Conservation (phyloP, 305 asterid genomes). For the Solanum aculeatissimum region DNA sequence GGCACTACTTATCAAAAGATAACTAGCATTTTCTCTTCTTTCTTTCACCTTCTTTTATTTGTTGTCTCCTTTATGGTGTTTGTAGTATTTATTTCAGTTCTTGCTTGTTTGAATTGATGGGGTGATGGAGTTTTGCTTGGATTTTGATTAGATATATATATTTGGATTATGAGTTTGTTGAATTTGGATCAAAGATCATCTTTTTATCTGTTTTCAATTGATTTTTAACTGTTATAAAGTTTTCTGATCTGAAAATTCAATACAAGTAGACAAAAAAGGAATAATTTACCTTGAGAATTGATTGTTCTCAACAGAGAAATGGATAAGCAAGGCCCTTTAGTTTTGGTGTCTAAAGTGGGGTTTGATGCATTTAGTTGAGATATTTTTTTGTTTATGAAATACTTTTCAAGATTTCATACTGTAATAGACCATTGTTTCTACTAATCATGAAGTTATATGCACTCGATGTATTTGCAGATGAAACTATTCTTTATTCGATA, state of each 20-base stretch:
- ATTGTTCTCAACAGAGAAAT: neutral
- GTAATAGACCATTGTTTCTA: too few species aligned
- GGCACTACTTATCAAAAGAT: conserved; percentile 85
- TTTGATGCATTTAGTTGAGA: neutral
- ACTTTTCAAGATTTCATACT: neutral
- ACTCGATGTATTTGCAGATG: too few species aligned
- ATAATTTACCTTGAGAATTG: neutral
- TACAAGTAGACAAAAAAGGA: neutral
- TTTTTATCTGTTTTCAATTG: neutral
- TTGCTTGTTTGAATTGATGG: neutral
- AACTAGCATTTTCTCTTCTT: neutral
- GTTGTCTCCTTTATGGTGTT: neutral
- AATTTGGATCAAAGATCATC: neutral
- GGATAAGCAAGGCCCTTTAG: neutral
- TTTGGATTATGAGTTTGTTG: conserved; percentile 8
- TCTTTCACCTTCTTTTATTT: neutral
- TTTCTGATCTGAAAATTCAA: neutral
- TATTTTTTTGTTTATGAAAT: neutral
- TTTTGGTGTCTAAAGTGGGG: neutral
- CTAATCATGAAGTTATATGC: too few species aligned
- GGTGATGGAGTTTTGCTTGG: neutral
- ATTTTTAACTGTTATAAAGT: neutral
- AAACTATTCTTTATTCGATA: too few species aligned
- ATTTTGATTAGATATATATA: conserved; percentile 29
- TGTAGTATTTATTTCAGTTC: neutral